Conservation (phyloP, 2,329 filamentous ascomycete species). For the Colletotrichum horii region DNA sequence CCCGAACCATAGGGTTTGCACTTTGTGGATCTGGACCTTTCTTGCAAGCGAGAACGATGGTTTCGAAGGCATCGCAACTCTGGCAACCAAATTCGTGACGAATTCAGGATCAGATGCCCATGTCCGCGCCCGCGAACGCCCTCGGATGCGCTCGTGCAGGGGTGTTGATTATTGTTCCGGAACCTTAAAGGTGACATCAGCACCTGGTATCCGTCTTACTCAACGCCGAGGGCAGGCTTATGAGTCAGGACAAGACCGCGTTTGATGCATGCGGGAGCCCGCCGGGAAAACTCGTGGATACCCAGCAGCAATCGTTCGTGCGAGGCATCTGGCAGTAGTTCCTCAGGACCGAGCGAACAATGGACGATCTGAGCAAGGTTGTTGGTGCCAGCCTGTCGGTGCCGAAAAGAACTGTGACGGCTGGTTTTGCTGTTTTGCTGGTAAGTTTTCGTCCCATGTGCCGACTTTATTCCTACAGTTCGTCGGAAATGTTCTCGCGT, state of each 20-base stretch:
- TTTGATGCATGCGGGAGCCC: background rate
- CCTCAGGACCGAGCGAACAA: background rate
- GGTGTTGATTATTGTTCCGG: background rate
- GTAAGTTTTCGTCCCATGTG: background rate
- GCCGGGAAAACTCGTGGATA: background rate
- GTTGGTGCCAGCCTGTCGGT: background rate
- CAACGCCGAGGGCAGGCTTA: background rate
- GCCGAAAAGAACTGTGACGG: background rate
- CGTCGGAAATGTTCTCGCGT: background rate
- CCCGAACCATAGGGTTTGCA: background rate
- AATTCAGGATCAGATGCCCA: background rate
- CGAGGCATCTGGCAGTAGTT: background rate
- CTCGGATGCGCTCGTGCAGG: background rate
- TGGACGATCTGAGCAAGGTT: background rate
- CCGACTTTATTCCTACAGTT: background rate
- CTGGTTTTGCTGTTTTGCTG: background rate
- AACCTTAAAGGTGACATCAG: constrained; percentile 1
- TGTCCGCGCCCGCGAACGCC: background rate
- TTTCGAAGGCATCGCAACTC: background rate
- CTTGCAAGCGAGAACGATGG: background rate
- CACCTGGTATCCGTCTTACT: background rate
- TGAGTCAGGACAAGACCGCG: background rate
- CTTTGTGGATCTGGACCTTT: background rate
- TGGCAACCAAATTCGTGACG: background rate
- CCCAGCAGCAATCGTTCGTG: background rate